phyloP scores from a whole-genome alignment of 169 alveolate genomes.

The Condylostoma magnum region DNA sequence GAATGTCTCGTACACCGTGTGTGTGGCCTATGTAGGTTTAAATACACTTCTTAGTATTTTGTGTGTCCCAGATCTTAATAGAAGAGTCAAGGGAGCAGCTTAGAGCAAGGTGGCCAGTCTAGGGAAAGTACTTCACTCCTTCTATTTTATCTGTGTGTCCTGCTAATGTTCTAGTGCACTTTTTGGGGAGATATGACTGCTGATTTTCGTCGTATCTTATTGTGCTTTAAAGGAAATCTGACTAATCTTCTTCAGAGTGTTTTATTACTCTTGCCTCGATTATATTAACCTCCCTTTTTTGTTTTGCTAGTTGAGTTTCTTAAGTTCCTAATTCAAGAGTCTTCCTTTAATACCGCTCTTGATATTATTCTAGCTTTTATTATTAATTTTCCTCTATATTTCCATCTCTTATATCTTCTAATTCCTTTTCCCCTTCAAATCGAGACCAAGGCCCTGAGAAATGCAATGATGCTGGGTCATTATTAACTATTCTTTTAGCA shows the following conservation, averaged over 20 bases:
- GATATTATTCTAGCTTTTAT: conserved; percentile 40
- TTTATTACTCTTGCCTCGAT: conserved; percentile 4
- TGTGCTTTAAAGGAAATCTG: conserved; percentile 7
- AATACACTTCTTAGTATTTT: conserved; percentile 87
- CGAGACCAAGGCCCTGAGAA: conserved; percentile 81
- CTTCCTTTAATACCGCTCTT: conserved; percentile 50
- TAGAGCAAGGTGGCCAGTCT: conserved; percentile 92
- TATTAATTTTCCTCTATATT: conserved; percentile 59
- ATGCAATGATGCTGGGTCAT: conserved; percentile 52
- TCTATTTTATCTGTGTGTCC: conserved; percentile 95
- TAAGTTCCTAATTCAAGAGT: conserved; percentile 31
- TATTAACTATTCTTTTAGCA: conserved; percentile 40
- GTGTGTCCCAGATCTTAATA: conserved; percentile 94
- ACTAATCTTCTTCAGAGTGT: background rate
- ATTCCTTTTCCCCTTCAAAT: conserved; percentile 57
- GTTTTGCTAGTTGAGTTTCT: conserved; percentile 4
- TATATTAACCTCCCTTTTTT: background rate
- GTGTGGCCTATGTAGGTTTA: conserved; percentile 95
- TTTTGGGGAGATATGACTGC: conserved; percentile 90
- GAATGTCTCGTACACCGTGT: conserved; percentile 94
- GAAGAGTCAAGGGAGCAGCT: conserved; percentile 92
- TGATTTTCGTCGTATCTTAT: background rate
- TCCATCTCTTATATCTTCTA: conserved; percentile 28
- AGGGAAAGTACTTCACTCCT: conserved; percentile 90
- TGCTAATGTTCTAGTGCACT: conserved; percentile 86